Conservation (phyloP, 2,329 filamentous ascomycete genomes). For the Cordyceps tenuipes region DNA sequence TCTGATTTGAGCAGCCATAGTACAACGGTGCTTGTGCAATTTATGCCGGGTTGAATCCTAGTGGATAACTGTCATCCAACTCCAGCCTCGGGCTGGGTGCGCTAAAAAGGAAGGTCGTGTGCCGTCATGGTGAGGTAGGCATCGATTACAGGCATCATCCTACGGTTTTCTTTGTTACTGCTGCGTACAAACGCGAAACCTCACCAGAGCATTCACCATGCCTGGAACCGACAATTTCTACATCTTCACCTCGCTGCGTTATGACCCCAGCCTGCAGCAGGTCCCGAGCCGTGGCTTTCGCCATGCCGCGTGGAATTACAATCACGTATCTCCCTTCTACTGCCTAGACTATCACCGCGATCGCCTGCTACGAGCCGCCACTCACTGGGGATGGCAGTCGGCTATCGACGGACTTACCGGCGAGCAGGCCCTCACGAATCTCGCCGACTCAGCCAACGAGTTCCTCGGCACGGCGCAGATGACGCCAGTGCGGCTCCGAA, state of each 20-base stretch:
- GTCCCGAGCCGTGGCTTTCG: conserved; percentile 30
- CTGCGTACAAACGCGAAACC: neutral
- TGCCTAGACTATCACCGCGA: conserved; percentile 73
- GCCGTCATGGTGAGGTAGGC: neutral
- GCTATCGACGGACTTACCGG: conserved; percentile 39
- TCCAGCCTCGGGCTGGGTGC: neutral
- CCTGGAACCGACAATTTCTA: conserved; percentile 38
- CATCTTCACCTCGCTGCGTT: conserved; percentile 65
- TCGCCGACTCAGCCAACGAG: conserved; percentile 26
- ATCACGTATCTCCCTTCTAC: conserved; percentile 57
- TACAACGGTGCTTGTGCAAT: neutral
- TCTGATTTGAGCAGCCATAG: neutral
- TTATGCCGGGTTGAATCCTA: neutral
- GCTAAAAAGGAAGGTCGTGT: neutral
- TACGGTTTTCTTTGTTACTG: too few relatives aligned
- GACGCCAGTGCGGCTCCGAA: conserved; percentile 41
- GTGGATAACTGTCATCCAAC: neutral
- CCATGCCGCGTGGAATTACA: conserved; percentile 45
- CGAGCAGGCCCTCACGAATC: conserved; percentile 32
- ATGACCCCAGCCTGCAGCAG: conserved; percentile 50
- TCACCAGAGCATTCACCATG: conserved; percentile 21
- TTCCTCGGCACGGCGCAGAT: conserved; percentile 28
- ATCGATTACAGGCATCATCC: neutral
- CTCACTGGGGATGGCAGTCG: conserved; percentile 45
- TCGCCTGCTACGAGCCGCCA: conserved; percentile 60